Evolutionary conservation across 495 filamentous ascomycete species (phyloP).

Genomic region (Penicillium pulvis): DNA sequence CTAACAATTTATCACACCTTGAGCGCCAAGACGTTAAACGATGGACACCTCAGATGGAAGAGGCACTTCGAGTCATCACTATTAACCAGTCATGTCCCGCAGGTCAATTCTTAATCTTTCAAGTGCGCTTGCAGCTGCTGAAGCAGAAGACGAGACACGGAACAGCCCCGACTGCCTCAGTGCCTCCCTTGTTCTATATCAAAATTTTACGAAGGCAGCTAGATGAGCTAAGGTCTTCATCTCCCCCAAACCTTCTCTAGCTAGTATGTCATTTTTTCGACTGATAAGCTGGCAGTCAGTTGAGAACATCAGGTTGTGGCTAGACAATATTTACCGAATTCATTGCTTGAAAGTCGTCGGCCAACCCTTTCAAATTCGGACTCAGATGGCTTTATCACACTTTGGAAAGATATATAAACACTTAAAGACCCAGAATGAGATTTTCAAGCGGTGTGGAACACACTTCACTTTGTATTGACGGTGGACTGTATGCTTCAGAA

Average conservation of each 20-base stretch:
- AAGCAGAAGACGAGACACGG: constrained; percentile 27
- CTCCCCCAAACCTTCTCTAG: constrained; percentile 17
- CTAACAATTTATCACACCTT: constrained; percentile 24
- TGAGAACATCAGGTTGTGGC: constrained; percentile 35
- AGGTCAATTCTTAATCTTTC: constrained; percentile 27
- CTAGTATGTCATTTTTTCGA: constrained; percentile 28
- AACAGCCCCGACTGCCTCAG: constrained; percentile 11
- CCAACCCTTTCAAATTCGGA: constrained; percentile 40
- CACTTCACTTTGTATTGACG: constrained; percentile 28
- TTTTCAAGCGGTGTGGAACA: constrained; percentile 35
- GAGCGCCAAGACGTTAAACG: constrained; percentile 29
- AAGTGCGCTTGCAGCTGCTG: constrained; percentile 31
- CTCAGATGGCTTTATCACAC: constrained; percentile 37
- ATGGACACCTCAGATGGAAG: constrained; percentile 35
- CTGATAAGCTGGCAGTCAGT: constrained; percentile 37
- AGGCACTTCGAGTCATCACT: constrained; percentile 26
- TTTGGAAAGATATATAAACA: constrained; percentile 41
- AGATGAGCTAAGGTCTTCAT: constrained; percentile 22
- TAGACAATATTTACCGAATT: constrained; percentile 35
- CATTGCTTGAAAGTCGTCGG: constrained; percentile 23
- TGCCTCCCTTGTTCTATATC: constrained; percentile 27
- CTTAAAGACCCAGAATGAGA: constrained; percentile 46
- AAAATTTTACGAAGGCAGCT: constrained; percentile 28
- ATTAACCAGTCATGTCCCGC: constrained; percentile 18
- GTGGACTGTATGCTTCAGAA: constrained; percentile 32